Percentiles rank a stretch among this genome's conserved stretches.
Evolutionary conservation across 1,139 yeast species (phyloP).

Genomic region (Pneumocystis wakefieldiae): DNA sequence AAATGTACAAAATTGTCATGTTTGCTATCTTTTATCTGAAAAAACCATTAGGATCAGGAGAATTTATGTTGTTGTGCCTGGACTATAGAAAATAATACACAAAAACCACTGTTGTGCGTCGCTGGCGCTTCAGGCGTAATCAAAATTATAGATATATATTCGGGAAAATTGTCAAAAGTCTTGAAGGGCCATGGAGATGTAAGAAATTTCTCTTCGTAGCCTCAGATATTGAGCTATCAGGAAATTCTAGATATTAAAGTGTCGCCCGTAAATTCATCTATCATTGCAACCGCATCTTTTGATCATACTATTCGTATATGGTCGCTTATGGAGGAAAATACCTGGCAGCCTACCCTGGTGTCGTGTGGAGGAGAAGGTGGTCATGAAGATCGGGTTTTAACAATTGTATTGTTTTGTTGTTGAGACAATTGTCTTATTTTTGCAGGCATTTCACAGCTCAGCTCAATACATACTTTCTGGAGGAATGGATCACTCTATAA

Average conservation of each 20-base stretch:
- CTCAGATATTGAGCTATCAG: not conserved
- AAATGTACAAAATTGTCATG: not conserved
- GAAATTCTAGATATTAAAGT: constrained; percentile 13
- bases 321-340: constrained; percentile 7
- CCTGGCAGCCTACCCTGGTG: constrained; percentile 10
- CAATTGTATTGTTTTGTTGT: constrained; percentile 4
- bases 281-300: constrained; percentile 13
- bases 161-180: not conserved
- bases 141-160: constrained; percentile 1
- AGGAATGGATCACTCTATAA: constrained; percentile 14
- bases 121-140: not conserved
- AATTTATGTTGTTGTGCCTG: constrained; percentile 1
- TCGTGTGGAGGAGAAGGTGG: constrained; percentile 14
- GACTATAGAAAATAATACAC: not conserved
- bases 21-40: not conserved
- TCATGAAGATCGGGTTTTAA: constrained; percentile 14
- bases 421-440: not conserved
- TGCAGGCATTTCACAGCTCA: constrained; percentile 11
- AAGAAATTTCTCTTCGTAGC: not conserved
- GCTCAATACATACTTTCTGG: constrained; percentile 14
- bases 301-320: constrained; percentile 14
- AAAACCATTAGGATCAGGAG: not conserved
- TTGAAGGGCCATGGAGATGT: constrained; percentile 14
- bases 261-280: constrained; percentile 8
- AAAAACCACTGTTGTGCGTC: not conserved